Evolutionary conservation across 768 basidiomycete species (phyloP), one percentile per base, ranked within the genome.

Genomic region (Clitopilus hobsonii): DNA sequence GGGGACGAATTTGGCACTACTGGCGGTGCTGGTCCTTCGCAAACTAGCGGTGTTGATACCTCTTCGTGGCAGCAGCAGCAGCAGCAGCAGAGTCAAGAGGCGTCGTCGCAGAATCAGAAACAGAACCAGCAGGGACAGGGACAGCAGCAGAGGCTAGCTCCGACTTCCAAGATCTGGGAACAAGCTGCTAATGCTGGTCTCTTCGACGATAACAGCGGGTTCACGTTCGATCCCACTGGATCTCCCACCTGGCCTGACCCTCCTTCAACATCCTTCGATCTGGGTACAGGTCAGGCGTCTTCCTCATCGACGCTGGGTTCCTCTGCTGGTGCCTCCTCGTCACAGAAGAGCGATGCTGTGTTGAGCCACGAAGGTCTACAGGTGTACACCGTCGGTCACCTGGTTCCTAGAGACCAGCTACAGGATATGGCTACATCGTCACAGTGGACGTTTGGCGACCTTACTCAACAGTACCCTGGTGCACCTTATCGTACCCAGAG

Each of bases 301-400:
- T 47, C 6, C 45, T 52, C 41, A n/a, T n/a, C n/a, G n/a, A n/a
- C n/a, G n/a, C n/a, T n/a, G n/a, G n/a, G n/a, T n/a, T n/a, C n/a
- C n/a, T n/a, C n/a, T n/a, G n/a, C n/a, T n/a, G n/a, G n/a, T n/a
- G 14, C 24, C 30, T 36, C 32, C 13, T 36, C 28, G 57, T 49
- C 20, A 47, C 60, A 54, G 59, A 48, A 26, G 20, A 38, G 38
- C 38, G 53, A 48, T 27, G 58, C 54, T 6, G 62, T 65, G 51
- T 58, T 66, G 61, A 66, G 67, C 38, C 86, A 89, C 56, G 81
- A 87, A 61, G 89, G 87, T 3, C 67, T 91, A 52, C 87, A 89
- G 66, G 88, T 91, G 52, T 89, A 89, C 64, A 91, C 90, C 1
- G 80, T 91, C 3, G 89, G 89, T 0, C 89, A 90, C 65, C 70